These are phyloP conservation scores for Trichoderma asperellum DNA, from an alignment of 2,329 filamentous ascomycete species.

Conservation along the genomic window DNA sequence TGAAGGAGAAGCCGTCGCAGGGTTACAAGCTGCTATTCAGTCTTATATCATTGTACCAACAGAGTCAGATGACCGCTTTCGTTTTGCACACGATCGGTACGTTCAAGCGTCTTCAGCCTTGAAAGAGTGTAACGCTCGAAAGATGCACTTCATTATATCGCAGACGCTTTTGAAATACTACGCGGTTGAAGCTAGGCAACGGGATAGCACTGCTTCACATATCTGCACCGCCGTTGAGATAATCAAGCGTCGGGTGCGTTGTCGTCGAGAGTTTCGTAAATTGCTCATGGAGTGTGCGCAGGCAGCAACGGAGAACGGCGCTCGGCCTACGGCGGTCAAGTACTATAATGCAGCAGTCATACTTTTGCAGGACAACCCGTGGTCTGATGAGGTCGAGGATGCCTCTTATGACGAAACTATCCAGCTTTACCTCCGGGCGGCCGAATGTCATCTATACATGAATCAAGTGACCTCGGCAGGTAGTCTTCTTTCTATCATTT, in stretches of 20 bases:
- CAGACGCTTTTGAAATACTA: constrained; percentile 78
- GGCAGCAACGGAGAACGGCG: constrained; percentile 78
- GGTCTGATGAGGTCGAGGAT: constrained; percentile 71
- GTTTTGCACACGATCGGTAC: constrained; percentile 87
- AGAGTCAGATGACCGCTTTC: constrained; percentile 83
- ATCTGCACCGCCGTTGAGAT: constrained; percentile 77
- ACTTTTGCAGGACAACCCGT: constrained; percentile 79
- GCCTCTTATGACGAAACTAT: constrained; percentile 86
- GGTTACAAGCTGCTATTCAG: constrained; percentile 80
- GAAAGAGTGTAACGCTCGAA: constrained; percentile 68
- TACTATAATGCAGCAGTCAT: constrained; percentile 78
- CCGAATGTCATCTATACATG: constrained; percentile 83
- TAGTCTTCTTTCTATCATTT: constrained; percentile 69
- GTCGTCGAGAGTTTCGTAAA: constrained; percentile 70
- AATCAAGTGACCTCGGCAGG: constrained; percentile 70
- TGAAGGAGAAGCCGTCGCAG: constrained; percentile 71
- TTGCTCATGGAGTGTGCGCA: constrained; percentile 80
- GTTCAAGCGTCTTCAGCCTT: constrained; percentile 73
- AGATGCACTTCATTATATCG: constrained; percentile 91
- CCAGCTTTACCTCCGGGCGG: constrained; percentile 74
- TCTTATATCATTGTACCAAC: constrained; percentile 80
- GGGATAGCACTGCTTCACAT: constrained; percentile 78
- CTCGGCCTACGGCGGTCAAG: constrained; percentile 77
- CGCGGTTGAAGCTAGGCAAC: constrained; percentile 60
- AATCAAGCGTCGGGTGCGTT: constrained; percentile 66